phyloP scores from a whole-genome alignment of 2,329 filamentous ascomycete species.

The Pseudophaeomoniella oleicola region DNA sequence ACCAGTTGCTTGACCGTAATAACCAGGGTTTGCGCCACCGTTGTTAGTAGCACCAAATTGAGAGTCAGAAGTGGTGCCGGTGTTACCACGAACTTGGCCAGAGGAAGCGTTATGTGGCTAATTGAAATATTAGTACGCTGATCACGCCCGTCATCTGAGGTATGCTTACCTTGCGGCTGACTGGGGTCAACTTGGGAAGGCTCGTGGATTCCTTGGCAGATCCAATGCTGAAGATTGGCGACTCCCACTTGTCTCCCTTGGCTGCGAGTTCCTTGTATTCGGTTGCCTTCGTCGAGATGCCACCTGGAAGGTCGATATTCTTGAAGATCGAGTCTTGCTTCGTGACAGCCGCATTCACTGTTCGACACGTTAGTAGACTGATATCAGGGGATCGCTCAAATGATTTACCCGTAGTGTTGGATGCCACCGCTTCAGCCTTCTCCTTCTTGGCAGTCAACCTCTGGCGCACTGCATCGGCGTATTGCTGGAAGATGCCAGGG shows the following conservation, averaged over 20 bases:
- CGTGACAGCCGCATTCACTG: slow-evolving; percentile 67
- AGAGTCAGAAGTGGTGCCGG: slow-evolving; percentile 8
- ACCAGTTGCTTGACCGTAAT: slow-evolving; percentile 1
- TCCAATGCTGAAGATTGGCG: slow-evolving; percentile 81
- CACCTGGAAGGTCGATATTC: slow-evolving; percentile 68
- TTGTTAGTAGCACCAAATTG: slow-evolving; percentile 11
- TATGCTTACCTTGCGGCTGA: slow-evolving; percentile 37
- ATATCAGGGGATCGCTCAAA: background rate
- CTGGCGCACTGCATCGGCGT: slow-evolving; percentile 60
- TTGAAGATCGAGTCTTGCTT: slow-evolving; percentile 88
- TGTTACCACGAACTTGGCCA: slow-evolving; percentile 17
- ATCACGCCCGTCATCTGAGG: too few relatives aligned
- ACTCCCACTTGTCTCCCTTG: slow-evolving; percentile 90
- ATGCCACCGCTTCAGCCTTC: slow-evolving; percentile 48
- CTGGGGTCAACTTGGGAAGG: slow-evolving; percentile 43
- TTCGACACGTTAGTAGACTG: background rate
- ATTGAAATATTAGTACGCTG: too few relatives aligned
- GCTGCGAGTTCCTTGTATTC: slow-evolving; percentile 78
- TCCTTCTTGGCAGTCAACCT: slow-evolving; percentile 61
- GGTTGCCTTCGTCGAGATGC: slow-evolving; percentile 84
- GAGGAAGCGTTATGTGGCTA: slow-evolving; percentile 32
- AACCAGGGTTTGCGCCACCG: slow-evolving; percentile 3
- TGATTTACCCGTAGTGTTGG: slow-evolving; percentile 42
- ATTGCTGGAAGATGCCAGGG: slow-evolving; percentile 76
- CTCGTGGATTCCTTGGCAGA: slow-evolving; percentile 56